phyloP scores from a whole-genome alignment of 805 yeast genomes.

The Candida maesae region DNA sequence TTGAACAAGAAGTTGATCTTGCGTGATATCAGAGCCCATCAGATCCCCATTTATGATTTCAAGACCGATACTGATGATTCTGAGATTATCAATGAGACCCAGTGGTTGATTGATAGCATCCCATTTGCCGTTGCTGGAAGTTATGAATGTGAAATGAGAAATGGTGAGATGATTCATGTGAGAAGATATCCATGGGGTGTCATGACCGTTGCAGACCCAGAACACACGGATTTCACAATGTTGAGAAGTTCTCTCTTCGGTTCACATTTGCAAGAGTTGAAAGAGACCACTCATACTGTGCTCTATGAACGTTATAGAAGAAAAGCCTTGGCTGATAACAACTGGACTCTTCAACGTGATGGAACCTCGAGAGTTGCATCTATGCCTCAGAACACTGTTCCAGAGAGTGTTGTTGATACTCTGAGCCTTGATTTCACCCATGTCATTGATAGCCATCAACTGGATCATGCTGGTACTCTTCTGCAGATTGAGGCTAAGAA shows the following conservation, averaged over 20 bases:
- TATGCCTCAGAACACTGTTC: neutral
- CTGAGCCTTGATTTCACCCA: neutral
- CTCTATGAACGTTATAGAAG: slow-evolving; percentile 81
- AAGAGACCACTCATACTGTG: slow-evolving; percentile 71
- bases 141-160: slow-evolving; percentile 31
- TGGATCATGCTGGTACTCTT: slow-evolving; percentile 7
- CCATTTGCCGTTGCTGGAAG: slow-evolving; percentile 72
- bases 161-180: slow-evolving; percentile 39
- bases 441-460: neutral
- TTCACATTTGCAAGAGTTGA: slow-evolving; percentile 78
- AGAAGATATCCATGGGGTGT: slow-evolving; percentile 68
- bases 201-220: slow-evolving; percentile 53
- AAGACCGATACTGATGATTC: slow-evolving; percentile 33
- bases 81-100: slow-evolving; percentile 26
- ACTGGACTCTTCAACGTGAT: neutral
- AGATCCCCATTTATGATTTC: slow-evolving; percentile 70
- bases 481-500: slow-evolving; percentile 20
- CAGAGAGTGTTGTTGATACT: neutral
- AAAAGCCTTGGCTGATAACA: slow-evolving; percentile 41
- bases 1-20: slow-evolving; percentile 50
- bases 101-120: slow-evolving; percentile 40
- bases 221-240: slow-evolving; percentile 63
- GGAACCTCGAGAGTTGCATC: neutral
- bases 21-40: slow-evolving; percentile 52
- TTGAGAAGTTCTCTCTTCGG: slow-evolving; percentile 70